Percentiles rank a stretch among this genome's conserved stretches.
Evolutionary conservation across 2,329 filamentous ascomycete species (phyloP).

Genomic region (Colletotrichum godetiae): DNA sequence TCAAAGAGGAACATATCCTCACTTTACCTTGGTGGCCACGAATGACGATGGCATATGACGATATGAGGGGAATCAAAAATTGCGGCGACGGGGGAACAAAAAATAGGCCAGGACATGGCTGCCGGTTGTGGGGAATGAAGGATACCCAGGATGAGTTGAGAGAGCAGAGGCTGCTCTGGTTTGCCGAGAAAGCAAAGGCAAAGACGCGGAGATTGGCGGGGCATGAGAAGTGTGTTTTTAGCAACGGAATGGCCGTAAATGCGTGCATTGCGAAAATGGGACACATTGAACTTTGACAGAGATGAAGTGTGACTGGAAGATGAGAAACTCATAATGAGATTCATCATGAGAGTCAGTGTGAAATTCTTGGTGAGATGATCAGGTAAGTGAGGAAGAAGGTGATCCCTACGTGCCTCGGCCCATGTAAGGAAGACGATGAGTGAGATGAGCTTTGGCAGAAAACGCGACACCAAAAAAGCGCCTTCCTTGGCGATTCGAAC

Average conservation of each 20-base stretch:
- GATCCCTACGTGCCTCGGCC: neutral
- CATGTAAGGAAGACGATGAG: neutral
- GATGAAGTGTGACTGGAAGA: neutral
- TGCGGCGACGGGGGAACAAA: neutral
- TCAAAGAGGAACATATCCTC: neutral
- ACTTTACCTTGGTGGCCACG: neutral
- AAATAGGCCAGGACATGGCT: neutral
- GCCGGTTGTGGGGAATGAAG: slow-evolving; percentile 21
- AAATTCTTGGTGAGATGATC: too few relatives aligned
- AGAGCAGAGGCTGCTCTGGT: neutral
- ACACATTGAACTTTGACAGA: neutral
- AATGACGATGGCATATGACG: neutral
- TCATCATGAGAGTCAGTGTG: too few relatives aligned
- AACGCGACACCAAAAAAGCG: neutral
- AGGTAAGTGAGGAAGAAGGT: too few relatives aligned
- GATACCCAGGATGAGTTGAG: slow-evolving; percentile 22
- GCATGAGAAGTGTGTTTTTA: neutral
- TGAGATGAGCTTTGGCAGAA: neutral
- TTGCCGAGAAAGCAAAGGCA: neutral
- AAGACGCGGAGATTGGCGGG: neutral
- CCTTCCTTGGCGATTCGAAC: neutral
- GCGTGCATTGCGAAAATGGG: neutral
- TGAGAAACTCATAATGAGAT: neutral
- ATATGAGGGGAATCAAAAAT: neutral
- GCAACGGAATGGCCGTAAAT: neutral